phyloP scores from a whole-genome alignment of 345 rosid genomes.

The Anacardium occidentale region DNA sequence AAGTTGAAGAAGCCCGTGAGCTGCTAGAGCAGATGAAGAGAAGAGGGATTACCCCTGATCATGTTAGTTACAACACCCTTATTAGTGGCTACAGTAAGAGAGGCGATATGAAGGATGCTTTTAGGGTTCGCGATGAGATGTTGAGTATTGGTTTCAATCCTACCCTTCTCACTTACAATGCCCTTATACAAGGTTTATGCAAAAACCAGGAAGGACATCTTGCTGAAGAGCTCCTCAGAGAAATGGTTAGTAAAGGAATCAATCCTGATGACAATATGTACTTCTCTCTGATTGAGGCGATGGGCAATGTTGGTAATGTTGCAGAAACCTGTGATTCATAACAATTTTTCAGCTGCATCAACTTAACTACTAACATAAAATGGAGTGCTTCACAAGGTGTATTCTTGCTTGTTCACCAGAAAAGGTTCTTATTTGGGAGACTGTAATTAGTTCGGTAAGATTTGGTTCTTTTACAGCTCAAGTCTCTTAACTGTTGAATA shows the following conservation, averaged over 20 bases:
- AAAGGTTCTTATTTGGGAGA: neutral
- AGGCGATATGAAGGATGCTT: constrained; percentile 78
- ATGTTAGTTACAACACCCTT: constrained; percentile 77
- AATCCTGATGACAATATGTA: constrained; percentile 78
- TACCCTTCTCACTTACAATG: constrained; percentile 80
- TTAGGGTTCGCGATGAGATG: constrained; percentile 85
- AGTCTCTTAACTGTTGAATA: neutral
- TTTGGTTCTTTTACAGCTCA: neutral
- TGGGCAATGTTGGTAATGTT: constrained; percentile 27
- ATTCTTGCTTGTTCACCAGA: constrained; percentile 1
- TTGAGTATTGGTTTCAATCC: constrained; percentile 78
- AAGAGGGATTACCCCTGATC: constrained; percentile 81
- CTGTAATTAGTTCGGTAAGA: neutral
- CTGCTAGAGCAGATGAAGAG: constrained; percentile 78
- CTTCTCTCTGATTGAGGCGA: constrained; percentile 65
- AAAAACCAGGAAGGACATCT: constrained; percentile 63
- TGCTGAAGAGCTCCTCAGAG: constrained; percentile 75
- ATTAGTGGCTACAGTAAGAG: constrained; percentile 84
- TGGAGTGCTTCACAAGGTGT: neutral
- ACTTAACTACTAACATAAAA: neutral
- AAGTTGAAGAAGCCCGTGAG: constrained; percentile 82
- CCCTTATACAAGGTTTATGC: constrained; percentile 75
- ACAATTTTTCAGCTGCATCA: neutral
- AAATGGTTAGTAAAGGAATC: constrained; percentile 79
- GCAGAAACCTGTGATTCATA: constrained; percentile 16